Conservation (phyloP, 2,329 filamentous ascomycete genomes). For the Falciphora oryzae region DNA sequence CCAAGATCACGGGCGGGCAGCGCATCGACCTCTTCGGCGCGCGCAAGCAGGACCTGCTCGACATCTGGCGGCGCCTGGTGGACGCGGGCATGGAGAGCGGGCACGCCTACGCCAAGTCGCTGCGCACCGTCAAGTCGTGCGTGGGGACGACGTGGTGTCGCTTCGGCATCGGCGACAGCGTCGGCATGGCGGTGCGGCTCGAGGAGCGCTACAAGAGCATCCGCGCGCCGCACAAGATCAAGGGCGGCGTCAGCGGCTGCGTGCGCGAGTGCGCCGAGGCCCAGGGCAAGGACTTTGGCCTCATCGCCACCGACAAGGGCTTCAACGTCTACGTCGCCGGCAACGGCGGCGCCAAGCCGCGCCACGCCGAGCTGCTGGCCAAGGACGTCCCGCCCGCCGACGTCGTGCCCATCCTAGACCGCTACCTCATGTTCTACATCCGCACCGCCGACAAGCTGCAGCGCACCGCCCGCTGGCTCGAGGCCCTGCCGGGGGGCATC, state of each 20-base stretch:
- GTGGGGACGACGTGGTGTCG: conserved; percentile 90
- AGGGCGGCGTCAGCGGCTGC: conserved; percentile 83
- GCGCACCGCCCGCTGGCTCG: conserved; percentile 82
- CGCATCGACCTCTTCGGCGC: conserved; percentile 92
- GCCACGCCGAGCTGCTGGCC: conserved; percentile 75
- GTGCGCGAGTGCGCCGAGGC: conserved; percentile 92
- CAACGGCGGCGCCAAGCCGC: conserved; percentile 81
- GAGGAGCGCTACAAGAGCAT: conserved; percentile 92
- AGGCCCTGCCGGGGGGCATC: conserved; percentile 76
- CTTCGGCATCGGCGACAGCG: conserved; percentile 82
- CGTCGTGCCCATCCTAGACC: conserved; percentile 76
- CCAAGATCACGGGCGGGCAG: conserved; percentile 88
- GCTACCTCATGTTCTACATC: conserved; percentile 91
- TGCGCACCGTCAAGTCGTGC: conserved; percentile 86
- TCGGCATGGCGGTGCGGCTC: conserved; percentile 81
- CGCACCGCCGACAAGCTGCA: conserved; percentile 87
- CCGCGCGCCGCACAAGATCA: conserved; percentile 83
- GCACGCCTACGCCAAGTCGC: conserved; percentile 83
- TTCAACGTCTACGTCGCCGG: conserved; percentile 91
- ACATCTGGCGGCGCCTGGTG: conserved; percentile 76
- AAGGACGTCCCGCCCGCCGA: conserved; percentile 81
- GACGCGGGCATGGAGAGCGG: conserved; percentile 86
- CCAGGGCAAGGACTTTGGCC: conserved; percentile 88
- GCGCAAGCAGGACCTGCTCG: conserved; percentile 75
- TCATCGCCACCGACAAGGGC: conserved; percentile 87